phyloP scores from a whole-genome alignment of 495 filamentous ascomycete species.

The Trichoderma erinaceum region DNA sequence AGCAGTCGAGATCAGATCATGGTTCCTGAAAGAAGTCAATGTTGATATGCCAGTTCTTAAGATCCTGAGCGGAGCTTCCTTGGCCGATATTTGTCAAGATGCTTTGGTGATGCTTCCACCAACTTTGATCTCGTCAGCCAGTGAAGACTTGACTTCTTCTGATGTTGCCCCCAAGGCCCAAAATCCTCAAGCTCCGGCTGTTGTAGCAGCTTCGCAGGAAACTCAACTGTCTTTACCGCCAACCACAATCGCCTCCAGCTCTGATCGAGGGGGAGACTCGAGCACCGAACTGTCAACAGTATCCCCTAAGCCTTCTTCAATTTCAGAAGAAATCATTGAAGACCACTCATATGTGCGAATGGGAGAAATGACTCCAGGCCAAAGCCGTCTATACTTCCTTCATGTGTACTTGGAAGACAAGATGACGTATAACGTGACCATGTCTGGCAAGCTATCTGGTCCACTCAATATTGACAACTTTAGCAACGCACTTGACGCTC shows the following conservation, averaged over 20 bases:
- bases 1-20: neutral
- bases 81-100: neutral
- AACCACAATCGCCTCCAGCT: neutral
- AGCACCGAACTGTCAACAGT: neutral
- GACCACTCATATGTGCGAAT: neutral
- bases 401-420: neutral
- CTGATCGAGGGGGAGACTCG: neutral
- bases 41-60: neutral
- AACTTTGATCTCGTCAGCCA: neutral
- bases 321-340: neutral
- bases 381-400: neutral
- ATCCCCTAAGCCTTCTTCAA: neutral
- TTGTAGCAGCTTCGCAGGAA: neutral
- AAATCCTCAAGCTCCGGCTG: neutral
- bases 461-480: constrained; percentile 23
- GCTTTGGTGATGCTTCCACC: neutral
- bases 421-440: neutral
- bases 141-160: no score
- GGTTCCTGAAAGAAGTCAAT: neutral
- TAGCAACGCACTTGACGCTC: constrained; percentile 27
- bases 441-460: constrained; percentile 20
- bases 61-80: neutral
- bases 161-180: neutral
- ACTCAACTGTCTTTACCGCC: neutral
- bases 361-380: neutral